Percentiles rank a stretch among this genome's conserved stretches.
phyloP scores from a whole-genome alignment of 2,329 filamentous ascomycete genomes.

The Cladophialophora exuberans region DNA sequence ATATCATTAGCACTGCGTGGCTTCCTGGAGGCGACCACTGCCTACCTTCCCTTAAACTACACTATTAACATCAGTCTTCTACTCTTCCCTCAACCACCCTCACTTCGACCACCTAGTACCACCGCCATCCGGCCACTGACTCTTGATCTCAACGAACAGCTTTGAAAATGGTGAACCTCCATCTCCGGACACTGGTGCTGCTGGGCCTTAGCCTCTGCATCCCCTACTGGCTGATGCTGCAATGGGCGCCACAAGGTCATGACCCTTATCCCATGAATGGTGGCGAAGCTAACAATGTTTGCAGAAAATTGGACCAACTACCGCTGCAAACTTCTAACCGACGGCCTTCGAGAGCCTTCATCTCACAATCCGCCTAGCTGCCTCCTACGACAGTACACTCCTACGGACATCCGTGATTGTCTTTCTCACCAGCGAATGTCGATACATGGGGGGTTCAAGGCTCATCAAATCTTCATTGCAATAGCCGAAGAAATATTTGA shows the following conservation, averaged over 20 bases:
- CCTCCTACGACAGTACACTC: conserved; percentile 59
- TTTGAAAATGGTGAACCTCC: conserved; percentile 6
- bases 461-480: conserved; percentile 65
- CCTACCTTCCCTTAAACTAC: not conserved
- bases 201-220: conserved; percentile 4
- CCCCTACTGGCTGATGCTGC: not conserved
- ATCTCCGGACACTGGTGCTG: conserved; percentile 1
- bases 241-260: conserved; percentile 14
- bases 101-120: not conserved
- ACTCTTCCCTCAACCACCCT: not conserved
- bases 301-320: conserved; percentile 3
- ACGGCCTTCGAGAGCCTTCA: conserved; percentile 57
- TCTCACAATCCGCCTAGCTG: conserved; percentile 60
- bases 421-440: conserved; percentile 57
- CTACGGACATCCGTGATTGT: conserved; percentile 57
- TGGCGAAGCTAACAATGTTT: not conserved
- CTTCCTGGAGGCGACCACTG: not conserved
- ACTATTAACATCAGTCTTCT: not conserved
- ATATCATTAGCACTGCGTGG: not conserved
- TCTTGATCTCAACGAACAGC: not conserved
- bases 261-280: not conserved
- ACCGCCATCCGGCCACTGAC: not conserved
- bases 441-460: conserved; percentile 64
- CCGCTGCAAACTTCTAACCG: conserved; percentile 57
- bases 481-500: conserved; percentile 56